These are phyloP conservation scores for Zarea fungicola DNA, from an alignment of 2,329 filamentous ascomycete species.

Conservation along the genomic window DNA sequence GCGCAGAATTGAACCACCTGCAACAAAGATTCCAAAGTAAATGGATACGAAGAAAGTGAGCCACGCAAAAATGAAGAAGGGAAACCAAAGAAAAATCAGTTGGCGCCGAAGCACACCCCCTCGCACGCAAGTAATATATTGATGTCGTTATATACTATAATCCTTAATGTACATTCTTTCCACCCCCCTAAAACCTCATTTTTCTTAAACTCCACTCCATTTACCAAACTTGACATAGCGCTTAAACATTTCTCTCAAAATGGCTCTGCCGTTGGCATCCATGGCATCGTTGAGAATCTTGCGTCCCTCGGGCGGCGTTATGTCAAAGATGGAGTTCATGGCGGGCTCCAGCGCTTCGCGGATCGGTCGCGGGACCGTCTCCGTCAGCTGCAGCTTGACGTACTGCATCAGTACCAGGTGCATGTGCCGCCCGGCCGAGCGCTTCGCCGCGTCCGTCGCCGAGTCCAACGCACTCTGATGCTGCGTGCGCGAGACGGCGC, in stretches of 20 bases:
- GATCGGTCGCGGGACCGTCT: constrained; percentile 43
- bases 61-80: no score
- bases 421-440: constrained; percentile 57
- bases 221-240: constrained; percentile 59
- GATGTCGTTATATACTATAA: constrained; percentile 7
- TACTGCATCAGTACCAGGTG: constrained; percentile 55
- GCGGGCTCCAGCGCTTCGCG: constrained; percentile 53
- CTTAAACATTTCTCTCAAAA: constrained; percentile 54
- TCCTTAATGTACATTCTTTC: constrained; percentile 8
- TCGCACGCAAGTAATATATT: constrained; percentile 5
- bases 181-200: constrained; percentile 3
- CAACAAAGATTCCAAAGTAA: no score
- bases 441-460: constrained; percentile 55
- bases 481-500: constrained; percentile 45
- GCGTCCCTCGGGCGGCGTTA: constrained; percentile 50
- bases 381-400: constrained; percentile 56
- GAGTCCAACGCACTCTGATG: constrained; percentile 48
- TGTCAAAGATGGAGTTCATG: constrained; percentile 53
- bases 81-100: constrained; percentile 8
- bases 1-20: no score
- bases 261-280: constrained; percentile 53
- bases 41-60: no score
- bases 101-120: neutral
- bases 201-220: constrained; percentile 53
- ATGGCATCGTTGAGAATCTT: constrained; percentile 55